These are phyloP conservation scores for Ogataea degrootiae DNA, from an alignment of 805 yeast species.

Conservation along the genomic window DNA sequence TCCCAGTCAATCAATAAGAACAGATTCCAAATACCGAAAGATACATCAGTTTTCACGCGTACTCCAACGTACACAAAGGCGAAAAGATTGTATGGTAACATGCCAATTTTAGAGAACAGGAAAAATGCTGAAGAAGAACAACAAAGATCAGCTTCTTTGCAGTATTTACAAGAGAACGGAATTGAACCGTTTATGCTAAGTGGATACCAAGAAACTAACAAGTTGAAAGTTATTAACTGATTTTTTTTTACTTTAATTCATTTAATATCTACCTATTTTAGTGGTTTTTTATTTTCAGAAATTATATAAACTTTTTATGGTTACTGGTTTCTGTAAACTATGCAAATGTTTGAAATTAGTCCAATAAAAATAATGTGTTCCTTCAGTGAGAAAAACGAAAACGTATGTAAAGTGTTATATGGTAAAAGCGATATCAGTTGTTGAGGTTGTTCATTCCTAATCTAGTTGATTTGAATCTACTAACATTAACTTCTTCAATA, in stretches of 20 bases:
- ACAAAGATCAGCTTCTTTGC: slow-evolving; percentile 15
- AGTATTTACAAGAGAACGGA: slow-evolving; percentile 20
- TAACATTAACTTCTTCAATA: slow-evolving; percentile 54
- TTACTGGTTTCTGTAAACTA: neutral
- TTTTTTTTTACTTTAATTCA: neutral
- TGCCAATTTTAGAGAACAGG: slow-evolving; percentile 6
- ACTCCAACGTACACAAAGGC: slow-evolving; percentile 10
- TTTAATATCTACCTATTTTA: neutral
- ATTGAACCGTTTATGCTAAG: slow-evolving; percentile 27
- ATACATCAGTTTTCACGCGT: slow-evolving; percentile 23
- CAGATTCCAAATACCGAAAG: slow-evolving; percentile 15
- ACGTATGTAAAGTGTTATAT: neutral
- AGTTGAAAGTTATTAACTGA: slow-evolving; percentile 18
- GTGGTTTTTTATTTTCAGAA: neutral
- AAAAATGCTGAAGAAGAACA: slow-evolving; percentile 7
- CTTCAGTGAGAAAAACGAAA: neutral
- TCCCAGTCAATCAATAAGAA: neutral
- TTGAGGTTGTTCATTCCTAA: slow-evolving; percentile 16
- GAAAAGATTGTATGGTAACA: slow-evolving; percentile 11
- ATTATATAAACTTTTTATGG: neutral
- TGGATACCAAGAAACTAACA: slow-evolving; percentile 24
- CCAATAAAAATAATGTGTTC: neutral
- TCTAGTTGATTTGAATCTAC: slow-evolving; percentile 64
- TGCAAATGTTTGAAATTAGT: neutral
- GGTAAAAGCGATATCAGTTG: neutral